These are phyloP conservation scores for Talaromyces sp. DNA, from an alignment of 2,329 filamentous ascomycete species.

Conservation along the genomic window DNA sequence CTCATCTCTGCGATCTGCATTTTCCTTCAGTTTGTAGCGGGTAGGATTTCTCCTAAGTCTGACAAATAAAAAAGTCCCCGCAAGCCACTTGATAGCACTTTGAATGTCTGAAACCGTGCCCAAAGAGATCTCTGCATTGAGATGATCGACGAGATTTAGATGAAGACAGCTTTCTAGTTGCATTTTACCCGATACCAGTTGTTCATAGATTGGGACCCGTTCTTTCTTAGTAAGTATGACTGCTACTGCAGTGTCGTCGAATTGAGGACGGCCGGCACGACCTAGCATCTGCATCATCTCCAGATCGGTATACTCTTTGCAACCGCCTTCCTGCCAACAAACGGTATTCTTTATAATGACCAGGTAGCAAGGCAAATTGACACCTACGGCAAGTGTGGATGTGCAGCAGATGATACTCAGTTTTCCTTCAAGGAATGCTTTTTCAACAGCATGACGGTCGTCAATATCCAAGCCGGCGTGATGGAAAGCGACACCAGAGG, in stretches of 20 bases:
- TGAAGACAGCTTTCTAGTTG: slow-evolving; percentile 75
- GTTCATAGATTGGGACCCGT: slow-evolving; percentile 65
- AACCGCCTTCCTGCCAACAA: slow-evolving; percentile 57
- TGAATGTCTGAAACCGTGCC: slow-evolving; percentile 64
- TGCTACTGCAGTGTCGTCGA: slow-evolving; percentile 70
- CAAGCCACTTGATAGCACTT: slow-evolving; percentile 70
- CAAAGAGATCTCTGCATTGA: slow-evolving; percentile 79
- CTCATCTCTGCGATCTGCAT: slow-evolving; percentile 47
- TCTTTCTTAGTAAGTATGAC: slow-evolving; percentile 73
- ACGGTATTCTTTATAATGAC: slow-evolving; percentile 80
- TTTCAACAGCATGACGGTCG: slow-evolving; percentile 66
- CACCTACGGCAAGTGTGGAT: slow-evolving; percentile 76
- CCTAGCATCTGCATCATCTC: slow-evolving; percentile 92
- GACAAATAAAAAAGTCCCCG: slow-evolving; percentile 73
- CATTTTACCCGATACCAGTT: slow-evolving; percentile 69
- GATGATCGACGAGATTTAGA: slow-evolving; percentile 72
- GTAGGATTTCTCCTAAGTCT: slow-evolving; percentile 67
- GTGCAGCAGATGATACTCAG: slow-evolving; percentile 82
- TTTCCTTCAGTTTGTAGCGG: slow-evolving; percentile 64
- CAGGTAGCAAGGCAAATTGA: slow-evolving; percentile 79
- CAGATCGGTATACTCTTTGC: slow-evolving; percentile 73
- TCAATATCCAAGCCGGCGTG: slow-evolving; percentile 68
- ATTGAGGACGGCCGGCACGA: slow-evolving; percentile 77
- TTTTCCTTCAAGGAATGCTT: slow-evolving; percentile 65
- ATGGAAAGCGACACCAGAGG: slow-evolving; percentile 71